Base-by-base conservation (phyloP, 768 basidiomycete genomes). In the Sporobolomyces pararoseus region DNA sequence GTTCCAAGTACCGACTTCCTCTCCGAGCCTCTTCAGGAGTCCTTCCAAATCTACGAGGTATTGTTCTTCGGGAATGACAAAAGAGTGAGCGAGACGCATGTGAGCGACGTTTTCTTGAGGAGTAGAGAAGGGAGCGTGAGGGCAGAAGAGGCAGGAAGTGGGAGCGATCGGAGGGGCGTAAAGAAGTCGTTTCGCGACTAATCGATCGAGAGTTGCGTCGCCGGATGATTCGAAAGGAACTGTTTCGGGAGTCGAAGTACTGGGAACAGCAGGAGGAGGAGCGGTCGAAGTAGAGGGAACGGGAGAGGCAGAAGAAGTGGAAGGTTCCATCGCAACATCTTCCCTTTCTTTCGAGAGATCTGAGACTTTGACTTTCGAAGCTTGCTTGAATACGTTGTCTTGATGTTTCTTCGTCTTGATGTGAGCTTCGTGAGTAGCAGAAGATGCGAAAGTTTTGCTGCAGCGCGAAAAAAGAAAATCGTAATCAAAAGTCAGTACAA, bases 41-140 rank as follows among this genome's bases (percentile, higher is more conserved):
- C 95, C 96, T 7, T 85, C 75, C 44, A 89, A 80, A 80, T 98
- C 91, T 76, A 88, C 82, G 75, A 98, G 86, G 79, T 89, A 94
- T 55, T 96, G 90, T 49, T 87, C 86, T 75, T 98, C 94, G 52
- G 96, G 96, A 71, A 99, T 84, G 83, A 95, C 96, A 84, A 98
- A 98, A 13, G 92, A 92, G 80, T 99, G 96, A 0, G 79, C 79
- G 58, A 79, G 78, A 47, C 89, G 86, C 96, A 99, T 99, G 83
- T 99, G 96, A 1, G 83, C 80, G 47, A 94, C 83, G 75, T 87
- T 91, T 7, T 83, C 85, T 23, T 86, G 82, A 39, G 91, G 80
- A 14, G 85, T 82, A 0, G 81, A 35, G 25, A 83, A 81, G 21
- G 82, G 78, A 9, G 61, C 7, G 63, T 58, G 42, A 7, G 85